A percentile compares a stretch with the other conserved stretches of the same genome.
phyloP scores from a whole-genome alignment of 768 basidiomycete species.

The Suillus discolor region DNA sequence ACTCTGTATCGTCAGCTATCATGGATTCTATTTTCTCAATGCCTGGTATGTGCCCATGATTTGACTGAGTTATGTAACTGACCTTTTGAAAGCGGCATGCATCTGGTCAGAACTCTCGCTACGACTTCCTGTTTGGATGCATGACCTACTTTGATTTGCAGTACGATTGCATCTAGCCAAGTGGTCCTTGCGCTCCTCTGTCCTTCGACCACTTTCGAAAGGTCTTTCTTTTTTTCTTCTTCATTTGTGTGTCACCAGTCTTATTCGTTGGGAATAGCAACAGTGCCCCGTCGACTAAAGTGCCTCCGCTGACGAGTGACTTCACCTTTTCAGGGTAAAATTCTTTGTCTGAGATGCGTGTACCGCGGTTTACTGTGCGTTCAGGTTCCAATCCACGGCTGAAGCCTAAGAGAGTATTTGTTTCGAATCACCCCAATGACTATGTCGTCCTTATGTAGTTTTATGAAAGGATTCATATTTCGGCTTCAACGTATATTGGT shows the following conservation, averaged over 20 bases:
- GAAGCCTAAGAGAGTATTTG: not conserved
- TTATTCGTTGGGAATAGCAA: not conserved
- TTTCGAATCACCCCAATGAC: not conserved
- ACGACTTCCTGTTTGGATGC: not conserved
- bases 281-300: not conserved
- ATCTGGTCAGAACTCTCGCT: not conserved
- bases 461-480: not conserved
- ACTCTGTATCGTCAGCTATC: not conserved
- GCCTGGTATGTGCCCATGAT: not conserved
- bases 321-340: not conserved
- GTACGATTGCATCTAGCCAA: not conserved
- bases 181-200: not conserved
- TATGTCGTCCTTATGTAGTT: no score
- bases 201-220: not conserved
- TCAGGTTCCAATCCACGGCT: not conserved
- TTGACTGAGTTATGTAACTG: not conserved
- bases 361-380: not conserved
- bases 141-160: not conserved
- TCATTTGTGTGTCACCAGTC: not conserved
- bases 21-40: not conserved
- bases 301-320: not conserved
- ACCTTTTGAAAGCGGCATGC: not conserved
- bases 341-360: not conserved
- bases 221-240: not conserved
- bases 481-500: not conserved